phyloP scores from a whole-genome alignment of 805 yeast genomes.

The Ogataea ganodermae region DNA sequence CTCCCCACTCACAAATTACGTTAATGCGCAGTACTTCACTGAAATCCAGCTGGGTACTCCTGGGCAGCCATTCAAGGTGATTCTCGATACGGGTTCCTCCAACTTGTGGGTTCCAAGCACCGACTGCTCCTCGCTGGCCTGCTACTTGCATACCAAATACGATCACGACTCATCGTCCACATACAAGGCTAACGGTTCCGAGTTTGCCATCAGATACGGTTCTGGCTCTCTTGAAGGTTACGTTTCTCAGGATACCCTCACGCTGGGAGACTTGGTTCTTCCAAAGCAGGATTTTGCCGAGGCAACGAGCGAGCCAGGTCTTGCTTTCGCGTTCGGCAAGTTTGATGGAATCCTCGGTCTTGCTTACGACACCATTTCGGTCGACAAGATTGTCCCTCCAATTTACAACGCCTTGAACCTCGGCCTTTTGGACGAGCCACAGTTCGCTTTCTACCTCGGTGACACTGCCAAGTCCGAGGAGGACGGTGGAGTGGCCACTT shows the following conservation, averaged over 20 bases:
- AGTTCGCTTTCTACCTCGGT: conserved; percentile 90
- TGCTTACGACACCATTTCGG: conserved; percentile 90
- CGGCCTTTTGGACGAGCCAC: conserved; percentile 80
- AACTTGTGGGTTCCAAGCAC: conserved; percentile 95
- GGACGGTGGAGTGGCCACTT: conserved; percentile 88
- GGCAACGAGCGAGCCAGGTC: conserved; percentile 96
- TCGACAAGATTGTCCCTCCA: conserved; percentile 89
- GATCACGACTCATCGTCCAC: conserved; percentile 81
- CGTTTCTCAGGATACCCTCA: conserved; percentile 81
- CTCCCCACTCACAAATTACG: conserved; percentile 86
- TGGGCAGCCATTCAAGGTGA: conserved; percentile 88
- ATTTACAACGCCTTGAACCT: conserved; percentile 82
- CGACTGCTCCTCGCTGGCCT: conserved; percentile 91
- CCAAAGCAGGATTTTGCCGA: conserved; percentile 94
- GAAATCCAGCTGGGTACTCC: conserved; percentile 93
- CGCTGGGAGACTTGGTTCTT: conserved; percentile 81
- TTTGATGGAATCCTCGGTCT: conserved; percentile 97
- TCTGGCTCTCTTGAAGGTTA: conserved; percentile 92
- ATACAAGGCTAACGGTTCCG: conserved; percentile 84
- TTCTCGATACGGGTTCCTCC: conserved; percentile 94
- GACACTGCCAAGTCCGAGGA: conserved; percentile 64
- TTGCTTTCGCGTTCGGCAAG: conserved; percentile 97
- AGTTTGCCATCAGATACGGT: conserved; percentile 86
- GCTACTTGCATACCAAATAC: conserved; percentile 90
- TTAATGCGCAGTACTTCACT: conserved; percentile 95